phyloP scores from a whole-genome alignment of 495 filamentous ascomycete species.

The Aspergillus nanangensis region DNA sequence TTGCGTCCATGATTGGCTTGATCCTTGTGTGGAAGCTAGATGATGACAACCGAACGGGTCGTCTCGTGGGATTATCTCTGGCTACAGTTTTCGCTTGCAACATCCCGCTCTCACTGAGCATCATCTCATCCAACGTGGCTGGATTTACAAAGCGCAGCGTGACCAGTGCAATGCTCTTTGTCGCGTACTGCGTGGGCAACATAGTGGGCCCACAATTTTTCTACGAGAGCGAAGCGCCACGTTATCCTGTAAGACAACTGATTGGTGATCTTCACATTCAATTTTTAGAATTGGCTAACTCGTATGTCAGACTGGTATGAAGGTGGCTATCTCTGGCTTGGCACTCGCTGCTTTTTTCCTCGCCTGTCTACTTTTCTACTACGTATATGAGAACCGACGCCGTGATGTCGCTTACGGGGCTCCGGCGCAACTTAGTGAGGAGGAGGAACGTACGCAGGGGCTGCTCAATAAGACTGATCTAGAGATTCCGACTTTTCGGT shows the following conservation, averaged over 20 bases:
- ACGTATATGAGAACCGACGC: not conserved
- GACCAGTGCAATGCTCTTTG: constrained; percentile 34
- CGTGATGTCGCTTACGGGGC: not conserved
- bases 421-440: not conserved
- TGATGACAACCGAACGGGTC: constrained; percentile 41
- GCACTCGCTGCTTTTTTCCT: not conserved
- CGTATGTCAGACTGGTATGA: not conserved
- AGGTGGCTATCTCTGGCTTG: not conserved
- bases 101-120: constrained; percentile 50
- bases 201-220: constrained; percentile 37
- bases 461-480: not conserved
- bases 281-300: not conserved
- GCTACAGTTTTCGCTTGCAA: constrained; percentile 47
- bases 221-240: constrained; percentile 26
- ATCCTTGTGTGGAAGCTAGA: constrained; percentile 55
- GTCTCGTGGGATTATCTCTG: constrained; percentile 53
- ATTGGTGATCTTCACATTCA: not conserved
- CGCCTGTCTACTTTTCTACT: not conserved
- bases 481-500: not conserved
- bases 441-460: not conserved
- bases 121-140: constrained; percentile 57
- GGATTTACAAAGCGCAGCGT: constrained; percentile 62
- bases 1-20: constrained; percentile 47
- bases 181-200: constrained; percentile 35
- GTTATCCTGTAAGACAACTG: constrained; percentile 23